Evolutionary conservation across 2,329 filamentous ascomycete genomes (phyloP).

Genomic region (Helotiales sp.): DNA sequence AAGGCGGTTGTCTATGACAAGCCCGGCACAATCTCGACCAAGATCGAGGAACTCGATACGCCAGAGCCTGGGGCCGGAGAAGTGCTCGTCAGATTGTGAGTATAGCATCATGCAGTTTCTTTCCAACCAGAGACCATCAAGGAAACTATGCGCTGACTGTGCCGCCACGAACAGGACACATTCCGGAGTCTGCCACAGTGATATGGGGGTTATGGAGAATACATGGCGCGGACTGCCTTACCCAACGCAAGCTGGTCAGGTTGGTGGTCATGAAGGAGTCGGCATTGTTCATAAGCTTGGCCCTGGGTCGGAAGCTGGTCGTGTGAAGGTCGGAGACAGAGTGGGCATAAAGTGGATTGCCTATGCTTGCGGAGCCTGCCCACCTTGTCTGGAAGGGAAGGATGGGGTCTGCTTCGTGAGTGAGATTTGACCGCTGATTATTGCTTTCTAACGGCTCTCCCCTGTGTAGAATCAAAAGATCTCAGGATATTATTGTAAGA

Average conservation of each 20-base stretch:
- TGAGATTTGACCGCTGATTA: not conserved
- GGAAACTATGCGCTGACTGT: not conserved
- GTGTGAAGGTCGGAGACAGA: constrained; percentile 64
- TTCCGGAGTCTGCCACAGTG: constrained; percentile 65
- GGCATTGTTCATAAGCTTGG: constrained; percentile 66
- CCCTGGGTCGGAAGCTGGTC: constrained; percentile 53
- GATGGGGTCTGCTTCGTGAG: constrained; percentile 68
- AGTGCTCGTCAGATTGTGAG: constrained; percentile 61
- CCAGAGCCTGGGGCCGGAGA: constrained; percentile 64
- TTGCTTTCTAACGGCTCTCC: constrained; percentile 8
- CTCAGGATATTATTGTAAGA: constrained; percentile 61
- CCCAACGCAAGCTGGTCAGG: constrained; percentile 59
- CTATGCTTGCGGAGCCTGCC: constrained; percentile 55
- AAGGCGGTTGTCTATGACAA: constrained; percentile 66
- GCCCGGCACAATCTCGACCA: constrained; percentile 64
- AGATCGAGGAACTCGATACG: constrained; percentile 62
- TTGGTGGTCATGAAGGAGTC: constrained; percentile 71
- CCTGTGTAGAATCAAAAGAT: constrained; percentile 48
- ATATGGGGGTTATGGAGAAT: constrained; percentile 57
- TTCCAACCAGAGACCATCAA: not conserved
- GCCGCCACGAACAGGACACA: constrained; percentile 50
- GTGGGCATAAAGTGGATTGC: constrained; percentile 68
- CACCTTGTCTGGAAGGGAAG: constrained; percentile 52
- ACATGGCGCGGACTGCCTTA: constrained; percentile 46
- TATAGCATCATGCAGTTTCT: constrained; percentile 16